Evolutionary conservation across 805 yeast genomes (phyloP).

Genomic region (Pichia deserticola): DNA sequence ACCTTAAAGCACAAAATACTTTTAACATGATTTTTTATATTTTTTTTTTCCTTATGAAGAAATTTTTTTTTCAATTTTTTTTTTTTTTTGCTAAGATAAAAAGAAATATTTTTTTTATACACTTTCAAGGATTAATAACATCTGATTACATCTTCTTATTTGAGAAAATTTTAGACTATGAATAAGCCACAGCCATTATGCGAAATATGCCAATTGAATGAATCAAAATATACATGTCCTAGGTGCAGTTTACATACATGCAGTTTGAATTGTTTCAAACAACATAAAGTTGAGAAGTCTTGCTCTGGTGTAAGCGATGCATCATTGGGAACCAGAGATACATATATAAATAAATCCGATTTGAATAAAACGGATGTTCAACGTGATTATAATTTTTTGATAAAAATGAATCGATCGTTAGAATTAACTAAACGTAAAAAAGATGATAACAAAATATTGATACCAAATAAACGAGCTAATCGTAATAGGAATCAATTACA

Average conservation of each 20-base stretch:
- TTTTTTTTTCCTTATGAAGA: not conserved
- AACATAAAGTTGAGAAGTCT: slow-evolving; percentile 53
- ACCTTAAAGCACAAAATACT: too few relatives aligned
- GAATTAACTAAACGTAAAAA: slow-evolving; percentile 4
- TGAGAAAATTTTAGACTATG: not conserved
- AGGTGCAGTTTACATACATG: slow-evolving; percentile 65
- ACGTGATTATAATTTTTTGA: slow-evolving; percentile 75
- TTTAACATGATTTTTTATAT: not conserved
- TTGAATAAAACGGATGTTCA: slow-evolving; percentile 50
- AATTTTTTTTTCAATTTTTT: not conserved
- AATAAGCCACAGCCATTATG: slow-evolving; percentile 23
- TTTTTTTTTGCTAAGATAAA: not conserved
- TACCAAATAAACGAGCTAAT: slow-evolving; percentile 33
- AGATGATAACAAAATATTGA: not conserved
- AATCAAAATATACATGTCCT: slow-evolving; percentile 71
- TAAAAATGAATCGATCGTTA: slow-evolving; percentile 35
- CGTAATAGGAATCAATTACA: slow-evolving; percentile 22
- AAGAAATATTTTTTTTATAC: too few relatives aligned
- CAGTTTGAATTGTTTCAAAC: slow-evolving; percentile 58
- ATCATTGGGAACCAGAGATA: slow-evolving; percentile 32
- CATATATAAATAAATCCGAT: slow-evolving; percentile 43
- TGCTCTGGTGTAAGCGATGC: slow-evolving; percentile 63
- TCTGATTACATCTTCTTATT: not conserved
- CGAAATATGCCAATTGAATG: slow-evolving; percentile 36
- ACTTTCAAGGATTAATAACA: too few relatives aligned